Conservation (phyloP, 2,329 filamentous ascomycete genomes). For the Chalara sp. region DNA sequence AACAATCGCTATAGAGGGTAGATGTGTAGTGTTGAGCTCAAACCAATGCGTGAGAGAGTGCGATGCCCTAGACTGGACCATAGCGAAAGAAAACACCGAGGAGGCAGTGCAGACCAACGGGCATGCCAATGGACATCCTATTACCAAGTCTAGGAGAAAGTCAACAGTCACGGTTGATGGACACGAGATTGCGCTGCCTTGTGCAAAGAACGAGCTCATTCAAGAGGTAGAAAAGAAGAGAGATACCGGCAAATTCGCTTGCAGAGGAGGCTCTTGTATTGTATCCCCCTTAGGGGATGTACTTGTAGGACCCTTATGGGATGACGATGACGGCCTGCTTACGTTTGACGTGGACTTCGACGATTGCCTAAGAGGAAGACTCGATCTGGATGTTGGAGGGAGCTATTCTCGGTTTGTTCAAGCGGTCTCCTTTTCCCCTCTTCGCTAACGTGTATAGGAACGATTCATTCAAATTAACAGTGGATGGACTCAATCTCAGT, state of each 20-base stretch:
- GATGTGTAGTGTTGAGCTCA: conserved; percentile 77
- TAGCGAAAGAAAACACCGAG: conserved; percentile 14
- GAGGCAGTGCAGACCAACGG: not conserved
- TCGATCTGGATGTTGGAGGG: conserved; percentile 80
- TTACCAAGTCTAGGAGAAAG: conserved; percentile 8
- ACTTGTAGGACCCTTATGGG: conserved; percentile 76
- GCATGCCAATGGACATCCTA: not conserved
- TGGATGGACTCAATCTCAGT: conserved; percentile 50
- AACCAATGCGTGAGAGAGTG: conserved; percentile 70
- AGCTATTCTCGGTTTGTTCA: conserved; percentile 68
- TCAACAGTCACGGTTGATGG: conserved; percentile 35
- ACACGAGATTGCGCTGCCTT: conserved; percentile 44
- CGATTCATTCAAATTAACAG: conserved; percentile 55
- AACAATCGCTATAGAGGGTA: conserved; percentile 73
- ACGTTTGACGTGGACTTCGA: conserved; percentile 78
- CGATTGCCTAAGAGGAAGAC: conserved; percentile 72
- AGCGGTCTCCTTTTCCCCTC: not conserved
- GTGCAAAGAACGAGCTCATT: conserved; percentile 1
- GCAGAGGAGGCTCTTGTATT: conserved; percentile 76
- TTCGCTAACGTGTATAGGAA: conserved; percentile 34
- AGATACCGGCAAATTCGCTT: conserved; percentile 33
- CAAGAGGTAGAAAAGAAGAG: conserved; percentile 14
- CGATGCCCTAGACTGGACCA: conserved; percentile 52
- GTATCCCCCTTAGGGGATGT: conserved; percentile 74
- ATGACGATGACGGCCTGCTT: conserved; percentile 59